Evolutionary conservation across 1,139 yeast genomes (phyloP).

Genomic region (Yamadazyma pseudoaaseri): DNA sequence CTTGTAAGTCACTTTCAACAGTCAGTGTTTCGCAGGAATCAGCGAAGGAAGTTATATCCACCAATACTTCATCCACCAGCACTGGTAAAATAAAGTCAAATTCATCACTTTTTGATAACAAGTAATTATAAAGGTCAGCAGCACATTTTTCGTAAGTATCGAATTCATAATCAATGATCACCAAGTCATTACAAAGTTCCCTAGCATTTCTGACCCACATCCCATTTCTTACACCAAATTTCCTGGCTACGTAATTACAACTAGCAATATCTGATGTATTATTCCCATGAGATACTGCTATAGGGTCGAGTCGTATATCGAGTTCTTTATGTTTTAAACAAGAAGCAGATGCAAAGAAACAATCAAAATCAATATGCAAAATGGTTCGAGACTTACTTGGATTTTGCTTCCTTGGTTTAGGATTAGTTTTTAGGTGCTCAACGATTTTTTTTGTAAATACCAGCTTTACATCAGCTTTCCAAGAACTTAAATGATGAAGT

Average conservation of each 20-base stretch:
- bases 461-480: constrained; percentile 77
- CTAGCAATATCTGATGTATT: constrained; percentile 79
- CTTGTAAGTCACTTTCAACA: constrained; percentile 16
- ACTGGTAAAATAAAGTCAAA: constrained; percentile 76
- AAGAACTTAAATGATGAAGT: constrained; percentile 80
- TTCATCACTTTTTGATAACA: constrained; percentile 42
- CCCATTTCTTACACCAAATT: constrained; percentile 74
- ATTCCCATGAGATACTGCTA: constrained; percentile 85
- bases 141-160: constrained; percentile 59
- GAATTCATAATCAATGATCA: constrained; percentile 70
- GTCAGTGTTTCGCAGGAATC: constrained; percentile 3
- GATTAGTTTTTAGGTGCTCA: constrained; percentile 7
- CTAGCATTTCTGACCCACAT: constrained; percentile 81
- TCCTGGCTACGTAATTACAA: constrained; percentile 83
- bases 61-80: constrained; percentile 85
- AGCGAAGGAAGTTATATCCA: constrained; percentile 57
- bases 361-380: constrained; percentile 88
- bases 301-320: constrained; percentile 58
- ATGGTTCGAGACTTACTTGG: constrained; percentile 29
- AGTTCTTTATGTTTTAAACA: constrained; percentile 55
- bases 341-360: constrained; percentile 89
- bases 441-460: constrained; percentile 51
- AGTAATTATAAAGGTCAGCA: constrained; percentile 49
- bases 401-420: constrained; percentile 1
- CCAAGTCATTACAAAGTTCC: constrained; percentile 61